Base-by-base conservation (phyloP, 2,329 filamentous ascomycete species). In the Bipolaris gigantea region DNA sequence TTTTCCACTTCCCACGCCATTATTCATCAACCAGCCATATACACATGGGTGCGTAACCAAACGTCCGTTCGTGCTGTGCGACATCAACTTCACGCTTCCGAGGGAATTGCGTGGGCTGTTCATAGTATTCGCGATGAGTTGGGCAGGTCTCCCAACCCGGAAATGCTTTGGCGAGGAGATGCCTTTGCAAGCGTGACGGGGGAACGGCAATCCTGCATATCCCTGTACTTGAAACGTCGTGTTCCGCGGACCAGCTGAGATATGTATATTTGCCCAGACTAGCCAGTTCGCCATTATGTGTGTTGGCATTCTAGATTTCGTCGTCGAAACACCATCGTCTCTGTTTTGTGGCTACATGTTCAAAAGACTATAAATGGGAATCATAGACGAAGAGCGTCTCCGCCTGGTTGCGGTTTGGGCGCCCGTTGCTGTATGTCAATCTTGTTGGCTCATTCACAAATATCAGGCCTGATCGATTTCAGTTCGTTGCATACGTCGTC, bases 331-430 rank as follows among this genome's bases (percentile, higher is more conserved):
- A 42, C 23, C 25, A 42, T 42, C 3, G 16, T 15, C 15, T 19
- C 16, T 27, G 16, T 32, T 43, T 32, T 5, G 10, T 13, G 40
- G 16, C 16, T 32, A 19, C 10, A 32, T 25, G 10, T 15, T 18
- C 16, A 1, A 16, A 13, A 15, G 21, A 13, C 33, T 35, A 57
- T 15, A 15, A 15, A 71, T 71, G 68, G 65, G 65, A 53, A 34
- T 71, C 36, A 30, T 70, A 51, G 68, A 71, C 45, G 59, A 53
- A 56, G 62, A 69, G 8, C 57, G 58, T n/a, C 16, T 70, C 32
- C 59, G 48, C 33, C 62, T 61, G 27, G 23, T 66, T 18, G 64
- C 62, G 11, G 55, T 70, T 10, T 64, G 60, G 59, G 19, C 55
- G 16, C 67, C 67, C 27, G 27, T 68, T 40, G 67, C 66, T 35